Base-by-base conservation (phyloP, 768 basidiomycete species). In the Daedalea quercina region DNA sequence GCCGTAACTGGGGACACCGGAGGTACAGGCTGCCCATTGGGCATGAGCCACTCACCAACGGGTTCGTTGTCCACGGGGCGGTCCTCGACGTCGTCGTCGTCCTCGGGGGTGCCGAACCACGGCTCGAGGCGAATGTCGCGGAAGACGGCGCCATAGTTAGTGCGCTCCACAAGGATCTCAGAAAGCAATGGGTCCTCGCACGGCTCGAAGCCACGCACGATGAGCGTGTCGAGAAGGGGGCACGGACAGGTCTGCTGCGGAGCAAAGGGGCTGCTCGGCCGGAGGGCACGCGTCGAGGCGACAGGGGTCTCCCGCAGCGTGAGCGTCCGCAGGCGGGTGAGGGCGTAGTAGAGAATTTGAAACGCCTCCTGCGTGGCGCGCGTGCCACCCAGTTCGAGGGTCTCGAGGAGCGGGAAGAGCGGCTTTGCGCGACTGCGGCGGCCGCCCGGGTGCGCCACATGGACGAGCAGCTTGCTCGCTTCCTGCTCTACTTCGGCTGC, bases 401-500 rank as follows among this genome's bases (percentile, higher is more conserved):
- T 54, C 35, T 67, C 65, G 20, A 77, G 66, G 8, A 62, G 62
- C 33, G 73, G 71, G 62, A 73, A 73, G 9, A 66, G 63, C 1
- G 54, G 66, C n/a, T 17, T 17, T 2, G 41, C 63, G 60, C 47
- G 47, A 28, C 54, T 55, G 47, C 2, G 4, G 6, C 24, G 12
- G 34, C 15, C 34, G 33, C 23, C 23, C 22, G 25, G 25, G 19
- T 26, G 41, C 15, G 52, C 45, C 12, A 19, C 25, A 50, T 50
- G 58, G 8, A 51, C 45, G 19, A 75, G 62, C 22, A 81, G 51
- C 8, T 26, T 40, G 9, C 43, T 57, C 13, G 51, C 53, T 47
- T 63, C 64, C 23, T 67, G 64, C 1, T 69, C 73, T 53, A 80
- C 73, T 44, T 74, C 61, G 9, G 70, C 70, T n/a, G 68, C 67